Conservation (phyloP, 768 basidiomycete species). For the Inosperma sp. region DNA sequence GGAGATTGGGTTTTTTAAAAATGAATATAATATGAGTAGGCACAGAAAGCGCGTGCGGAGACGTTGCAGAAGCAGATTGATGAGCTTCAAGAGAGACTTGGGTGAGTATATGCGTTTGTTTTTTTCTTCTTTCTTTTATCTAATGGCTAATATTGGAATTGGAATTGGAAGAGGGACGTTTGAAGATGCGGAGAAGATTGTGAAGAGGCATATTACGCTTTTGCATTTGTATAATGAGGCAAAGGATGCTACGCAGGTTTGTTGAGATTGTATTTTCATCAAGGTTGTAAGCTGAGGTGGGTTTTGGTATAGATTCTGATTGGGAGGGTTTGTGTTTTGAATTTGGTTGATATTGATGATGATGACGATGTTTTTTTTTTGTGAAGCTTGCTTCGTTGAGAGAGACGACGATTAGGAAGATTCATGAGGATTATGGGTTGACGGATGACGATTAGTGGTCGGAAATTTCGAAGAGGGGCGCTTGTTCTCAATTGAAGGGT, state of each 20-base stretch:
- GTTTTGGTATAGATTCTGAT: constrained; percentile 58
- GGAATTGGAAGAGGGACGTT: constrained; percentile 19
- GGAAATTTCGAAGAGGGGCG: too few species aligned
- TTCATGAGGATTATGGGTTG: constrained; percentile 69
- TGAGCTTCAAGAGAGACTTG: constrained; percentile 43
- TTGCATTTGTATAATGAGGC: constrained; percentile 77
- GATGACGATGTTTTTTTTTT: constrained; percentile 4
- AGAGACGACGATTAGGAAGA: constrained; percentile 65
- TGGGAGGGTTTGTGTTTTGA: constrained; percentile 51
- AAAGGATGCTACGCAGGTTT: constrained; percentile 77
- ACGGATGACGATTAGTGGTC: constrained; percentile 47
- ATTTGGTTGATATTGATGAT: neutral
- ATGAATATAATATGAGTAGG: constrained; percentile 30
- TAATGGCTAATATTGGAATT: constrained; percentile 12
- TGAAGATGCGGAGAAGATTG: constrained; percentile 53
- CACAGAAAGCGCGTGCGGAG: constrained; percentile 45
- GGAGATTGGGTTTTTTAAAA: neutral
- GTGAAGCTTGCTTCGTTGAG: constrained; percentile 65
- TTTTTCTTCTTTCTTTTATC: neutral
- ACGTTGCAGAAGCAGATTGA: constrained; percentile 48
- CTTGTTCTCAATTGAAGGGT: too few species aligned
- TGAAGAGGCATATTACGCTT: constrained; percentile 64
- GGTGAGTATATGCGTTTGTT: constrained; percentile 31
- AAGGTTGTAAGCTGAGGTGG: neutral
- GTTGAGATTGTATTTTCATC: neutral